phyloP scores from a whole-genome alignment of 225 moss, liverwort and hornwort species.

The Thuidium tamariscinum region DNA sequence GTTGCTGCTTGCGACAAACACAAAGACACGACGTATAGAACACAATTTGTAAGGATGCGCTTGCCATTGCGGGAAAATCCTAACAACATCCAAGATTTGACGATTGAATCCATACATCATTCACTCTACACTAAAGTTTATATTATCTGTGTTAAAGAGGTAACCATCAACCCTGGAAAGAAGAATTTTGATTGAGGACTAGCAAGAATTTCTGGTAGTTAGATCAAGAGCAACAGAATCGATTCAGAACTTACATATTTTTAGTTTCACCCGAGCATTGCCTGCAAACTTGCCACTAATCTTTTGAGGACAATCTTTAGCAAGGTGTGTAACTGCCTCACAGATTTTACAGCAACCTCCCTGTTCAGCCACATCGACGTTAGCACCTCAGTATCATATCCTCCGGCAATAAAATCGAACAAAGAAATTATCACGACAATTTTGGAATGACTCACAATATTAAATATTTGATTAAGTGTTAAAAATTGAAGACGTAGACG shows the following conservation, averaged over 20 bases:
- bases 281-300: conserved; percentile 43
- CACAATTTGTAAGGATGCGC: neutral
- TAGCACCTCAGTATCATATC: neutral
- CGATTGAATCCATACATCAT: neutral
- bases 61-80: neutral
- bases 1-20: conserved; percentile 15
- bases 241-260: conserved; percentile 58
- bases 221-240: neutral
- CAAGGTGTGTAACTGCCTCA: conserved; percentile 75
- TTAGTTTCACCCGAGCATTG: conserved; percentile 54
- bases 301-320: conserved; percentile 82
- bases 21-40: neutral
- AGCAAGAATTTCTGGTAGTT: neutral
- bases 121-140: neutral
- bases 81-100: neutral
- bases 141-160: neutral
- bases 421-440: neutral
- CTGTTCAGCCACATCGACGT: conserved; percentile 24
- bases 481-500: neutral
- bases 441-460: neutral
- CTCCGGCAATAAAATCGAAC: neutral
- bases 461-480: neutral
- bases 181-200: neutral
- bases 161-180: neutral
- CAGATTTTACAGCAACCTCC: conserved; percentile 85